Base-by-base conservation (phyloP, 176 grass and related monocot species). In the Alloteropsis semialata region DNA sequence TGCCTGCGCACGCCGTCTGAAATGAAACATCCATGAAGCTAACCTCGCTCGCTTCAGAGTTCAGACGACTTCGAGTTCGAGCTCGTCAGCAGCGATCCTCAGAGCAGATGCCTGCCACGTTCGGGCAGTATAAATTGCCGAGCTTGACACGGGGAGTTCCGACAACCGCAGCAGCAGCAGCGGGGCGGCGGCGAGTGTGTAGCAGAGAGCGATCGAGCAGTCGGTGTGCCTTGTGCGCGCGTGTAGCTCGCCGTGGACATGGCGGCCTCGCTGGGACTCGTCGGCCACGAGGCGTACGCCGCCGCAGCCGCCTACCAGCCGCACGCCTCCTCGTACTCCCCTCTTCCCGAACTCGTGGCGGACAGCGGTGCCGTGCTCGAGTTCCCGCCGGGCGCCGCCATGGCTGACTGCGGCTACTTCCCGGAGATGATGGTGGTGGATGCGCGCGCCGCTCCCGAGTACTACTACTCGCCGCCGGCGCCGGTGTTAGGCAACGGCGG, bases 251-350 rank as follows among this genome's bases (percentile, higher is more conserved):
- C 61, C 8, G 19, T 27, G 38, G 16, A 7, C 62, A 88, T 88
- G 89, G 85, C 89, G 77, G 72, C 89, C 32, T 77, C 89, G 5
- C 28, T 88, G 10, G 85, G 89, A 66, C 57, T 78, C 21, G 6
- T 73, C 21, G 14, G 43, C 78, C 59, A 83, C 42, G 90, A 84
- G 1, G 10, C 59, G 17, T 46, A 3, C 57, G n/a, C 18, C 69
- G 69, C 43, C 68, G 42, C 67, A 39, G 14, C 28, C 19, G 5
- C 18, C 53, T 11, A 49, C 49, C 53, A n/a, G 44, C 54, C 50
- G 28, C 77, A 27, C 1, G 21, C 42, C 65, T 45, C 67, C 57
- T 6, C 48, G 37, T 88, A 3, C 74, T 46, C 58, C 38, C 27
- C 59, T 49, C 68, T 32, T 32, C 72, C 37, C 8, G 48, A 29